phyloP scores from a whole-genome alignment of 768 basidiomycete species.

The Lepiota venenata region DNA sequence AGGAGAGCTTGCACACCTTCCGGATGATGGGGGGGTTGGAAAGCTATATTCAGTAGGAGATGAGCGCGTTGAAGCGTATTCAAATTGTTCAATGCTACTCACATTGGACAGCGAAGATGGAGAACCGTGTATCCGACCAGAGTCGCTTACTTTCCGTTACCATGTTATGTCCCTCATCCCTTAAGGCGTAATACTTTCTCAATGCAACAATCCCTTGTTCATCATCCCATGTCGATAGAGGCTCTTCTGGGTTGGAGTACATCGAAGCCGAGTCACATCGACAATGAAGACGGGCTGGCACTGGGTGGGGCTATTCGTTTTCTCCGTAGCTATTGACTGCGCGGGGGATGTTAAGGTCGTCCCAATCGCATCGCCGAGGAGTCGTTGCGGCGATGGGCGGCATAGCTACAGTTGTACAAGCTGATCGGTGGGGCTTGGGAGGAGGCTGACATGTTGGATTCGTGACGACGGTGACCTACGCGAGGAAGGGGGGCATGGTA shows the following conservation, averaged over 20 bases:
- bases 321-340: conserved; percentile 26
- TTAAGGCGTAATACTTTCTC: conserved; percentile 64
- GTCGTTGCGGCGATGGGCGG: conserved; percentile 48
- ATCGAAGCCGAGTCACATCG: conserved; percentile 51
- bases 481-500: conserved; percentile 49
- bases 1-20: conserved; percentile 70
- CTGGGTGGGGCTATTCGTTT: conserved; percentile 33
- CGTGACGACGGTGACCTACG: conserved; percentile 57
- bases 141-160: conserved; percentile 61
- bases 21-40: conserved; percentile 63
- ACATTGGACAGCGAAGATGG: conserved; percentile 72
- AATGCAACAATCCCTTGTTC: conserved; percentile 64
- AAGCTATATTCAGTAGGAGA: conserved; percentile 41
- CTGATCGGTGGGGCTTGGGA: conserved; percentile 67
- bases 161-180: conserved; percentile 63
- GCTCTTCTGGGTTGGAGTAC: conserved; percentile 33
- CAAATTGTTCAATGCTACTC: conserved; percentile 24
- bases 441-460: conserved; percentile 53
- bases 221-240: conserved; percentile 53
- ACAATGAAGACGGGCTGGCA: conserved; percentile 50
- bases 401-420: conserved; percentile 66
- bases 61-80: background rate
- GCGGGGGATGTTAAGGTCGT: conserved; percentile 43
- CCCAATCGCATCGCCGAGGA: conserved; percentile 58
- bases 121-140: conserved; percentile 75